Conservation (phyloP, 1,139 yeast species). For the Groenewaldozyma sp. region DNA sequence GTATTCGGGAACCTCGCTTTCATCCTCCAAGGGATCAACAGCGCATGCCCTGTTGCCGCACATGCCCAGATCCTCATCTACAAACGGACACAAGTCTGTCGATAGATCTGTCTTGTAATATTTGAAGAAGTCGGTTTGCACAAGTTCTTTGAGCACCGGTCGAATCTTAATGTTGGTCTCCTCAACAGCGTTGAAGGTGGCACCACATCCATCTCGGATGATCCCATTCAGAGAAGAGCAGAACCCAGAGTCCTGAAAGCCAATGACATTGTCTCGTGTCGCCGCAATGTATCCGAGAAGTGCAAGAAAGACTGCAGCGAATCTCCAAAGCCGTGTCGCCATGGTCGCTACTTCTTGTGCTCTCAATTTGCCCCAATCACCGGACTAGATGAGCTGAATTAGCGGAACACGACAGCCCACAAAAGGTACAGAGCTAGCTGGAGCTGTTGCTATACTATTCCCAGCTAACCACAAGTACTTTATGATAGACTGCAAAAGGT, state of each 20-base stretch:
- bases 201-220: constrained; percentile 37
- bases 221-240: constrained; percentile 13
- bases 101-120: constrained; percentile 81
- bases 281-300: too few species aligned
- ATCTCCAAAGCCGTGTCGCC: too few species aligned
- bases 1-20: constrained; percentile 51
- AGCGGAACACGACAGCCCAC: too few species aligned
- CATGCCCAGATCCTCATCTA: constrained; percentile 70
- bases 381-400: too few species aligned
- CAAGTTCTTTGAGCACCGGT: constrained; percentile 48
- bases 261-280: constrained; percentile 3
- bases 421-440: too few species aligned
- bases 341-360: too few species aligned
- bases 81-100: constrained; percentile 74
- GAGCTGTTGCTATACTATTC: too few species aligned
- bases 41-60: constrained; percentile 95
- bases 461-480: too few species aligned
- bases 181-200: constrained; percentile 47
- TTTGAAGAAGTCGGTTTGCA: constrained; percentile 46
- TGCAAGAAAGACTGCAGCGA: too few species aligned
- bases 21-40: constrained; percentile 62
- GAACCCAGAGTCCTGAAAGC: constrained; percentile 14
- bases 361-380: too few species aligned
- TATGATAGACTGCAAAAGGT: too few species aligned
- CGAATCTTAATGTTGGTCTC: constrained; percentile 41